Conservation (phyloP, 78 protist species). For the Guillardia theta region DNA sequence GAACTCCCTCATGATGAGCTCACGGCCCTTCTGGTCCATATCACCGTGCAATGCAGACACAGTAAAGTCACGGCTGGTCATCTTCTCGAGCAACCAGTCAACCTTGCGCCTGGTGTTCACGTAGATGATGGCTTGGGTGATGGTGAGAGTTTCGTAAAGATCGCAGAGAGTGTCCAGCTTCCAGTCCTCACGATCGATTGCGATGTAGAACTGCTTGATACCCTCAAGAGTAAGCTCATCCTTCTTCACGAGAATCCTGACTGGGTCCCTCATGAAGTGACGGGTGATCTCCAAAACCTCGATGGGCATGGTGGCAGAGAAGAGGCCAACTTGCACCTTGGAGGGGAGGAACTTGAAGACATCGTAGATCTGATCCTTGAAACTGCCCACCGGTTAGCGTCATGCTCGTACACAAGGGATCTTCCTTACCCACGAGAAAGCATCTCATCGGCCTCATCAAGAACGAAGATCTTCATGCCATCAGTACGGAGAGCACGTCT, state of each 20-base stretch:
- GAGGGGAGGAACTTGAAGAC: conserved; percentile 91
- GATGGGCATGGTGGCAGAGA: conserved; percentile 98
- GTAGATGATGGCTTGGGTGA: conserved; percentile 96
- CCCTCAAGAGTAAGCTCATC: conserved; percentile 98
- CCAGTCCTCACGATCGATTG: conserved; percentile 91
- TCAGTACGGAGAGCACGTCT: conserved; percentile 83
- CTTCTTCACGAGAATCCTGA: conserved; percentile 77
- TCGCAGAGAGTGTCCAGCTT: conserved; percentile 98
- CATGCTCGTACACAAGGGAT: no score
- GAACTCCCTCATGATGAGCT: conserved; percentile 93
- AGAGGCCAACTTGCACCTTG: conserved; percentile 91
- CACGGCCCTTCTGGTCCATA: conserved; percentile 94
- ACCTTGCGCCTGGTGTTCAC: conserved; percentile 94
- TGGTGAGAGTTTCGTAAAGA: conserved; percentile 95
- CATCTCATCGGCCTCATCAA: conserved; percentile 99
- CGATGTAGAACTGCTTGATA: conserved; percentile 97
- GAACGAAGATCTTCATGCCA: conserved; percentile 80
- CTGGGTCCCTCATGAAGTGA: conserved; percentile 96
- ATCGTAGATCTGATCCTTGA: conserved; percentile 98
- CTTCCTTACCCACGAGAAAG: conserved; percentile 84
- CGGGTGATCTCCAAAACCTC: conserved; percentile 94
- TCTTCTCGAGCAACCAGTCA: conserved; percentile 88
- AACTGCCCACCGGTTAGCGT: no score
- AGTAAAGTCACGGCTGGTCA: conserved; percentile 83
- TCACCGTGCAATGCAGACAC: conserved; percentile 96